These are phyloP conservation scores for Singerocomus rubriflavus DNA, from an alignment of 1,284 basidiomycete genomes.

Conservation along the genomic window DNA sequence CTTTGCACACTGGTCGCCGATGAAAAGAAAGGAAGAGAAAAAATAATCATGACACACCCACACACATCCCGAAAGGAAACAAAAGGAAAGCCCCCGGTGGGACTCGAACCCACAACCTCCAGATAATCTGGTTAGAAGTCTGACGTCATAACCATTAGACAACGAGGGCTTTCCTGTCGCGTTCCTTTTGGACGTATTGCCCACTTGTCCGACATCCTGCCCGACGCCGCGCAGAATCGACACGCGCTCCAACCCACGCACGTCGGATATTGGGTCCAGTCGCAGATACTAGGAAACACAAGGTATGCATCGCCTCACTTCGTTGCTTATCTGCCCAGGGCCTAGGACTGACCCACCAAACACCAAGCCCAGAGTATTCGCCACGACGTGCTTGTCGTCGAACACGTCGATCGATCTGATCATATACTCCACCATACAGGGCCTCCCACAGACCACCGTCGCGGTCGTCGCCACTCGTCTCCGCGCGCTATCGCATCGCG, in stretches of 20 bases:
- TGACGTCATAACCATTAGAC: conserved; percentile 80
- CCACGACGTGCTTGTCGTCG: not conserved
- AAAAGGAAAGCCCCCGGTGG: conserved; percentile 54
- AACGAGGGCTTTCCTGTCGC: conserved; percentile 48
- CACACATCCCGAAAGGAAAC: conserved; percentile 4
- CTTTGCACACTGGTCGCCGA: no score
- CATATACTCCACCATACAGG: not conserved
- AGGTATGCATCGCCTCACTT: conserved; percentile 1
- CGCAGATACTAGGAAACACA: not conserved
- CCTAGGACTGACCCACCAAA: not conserved
- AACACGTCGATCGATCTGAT: conserved; percentile 7
- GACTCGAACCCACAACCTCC: conserved; percentile 76
- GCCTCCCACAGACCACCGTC: not conserved
- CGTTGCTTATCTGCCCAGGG: conserved; percentile 11
- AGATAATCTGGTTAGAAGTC: conserved; percentile 73
- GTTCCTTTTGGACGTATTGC: not conserved
- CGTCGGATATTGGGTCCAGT: not conserved
- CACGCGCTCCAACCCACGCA: not conserved
- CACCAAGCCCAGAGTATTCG: not conserved
- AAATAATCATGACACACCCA: not conserved
- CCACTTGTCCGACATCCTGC: not conserved
- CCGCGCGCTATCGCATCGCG: conserved; percentile 13
- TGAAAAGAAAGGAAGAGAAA: not conserved
- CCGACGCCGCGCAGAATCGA: no score
- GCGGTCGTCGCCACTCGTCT: not conserved